A percentile compares a stretch with the other conserved stretches of the same genome.
Evolutionary conservation across 345 rosid species (phyloP).

Genomic region (Salix suchowensis): DNA sequence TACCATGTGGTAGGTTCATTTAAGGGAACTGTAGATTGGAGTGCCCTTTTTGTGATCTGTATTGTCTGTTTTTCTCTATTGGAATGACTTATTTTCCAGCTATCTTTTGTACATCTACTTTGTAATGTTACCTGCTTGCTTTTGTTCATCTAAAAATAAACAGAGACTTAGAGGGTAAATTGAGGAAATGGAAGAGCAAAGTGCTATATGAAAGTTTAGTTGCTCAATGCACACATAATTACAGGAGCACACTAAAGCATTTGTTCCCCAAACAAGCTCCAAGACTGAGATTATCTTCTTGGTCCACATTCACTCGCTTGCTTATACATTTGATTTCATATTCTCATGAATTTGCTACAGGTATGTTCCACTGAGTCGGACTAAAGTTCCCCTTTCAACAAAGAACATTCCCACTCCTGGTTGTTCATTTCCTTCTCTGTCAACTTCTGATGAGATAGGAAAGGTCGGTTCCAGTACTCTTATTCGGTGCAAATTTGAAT

Average conservation of each 20-base stretch:
- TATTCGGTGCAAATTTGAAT: constrained; percentile 59
- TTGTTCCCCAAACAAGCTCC: neutral
- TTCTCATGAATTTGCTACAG: constrained; percentile 35
- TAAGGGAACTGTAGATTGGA: neutral
- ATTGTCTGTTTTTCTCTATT: neutral
- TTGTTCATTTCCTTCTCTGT: constrained; percentile 54
- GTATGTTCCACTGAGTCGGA: constrained; percentile 72
- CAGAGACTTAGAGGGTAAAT: neutral
- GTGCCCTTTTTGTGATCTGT: neutral
- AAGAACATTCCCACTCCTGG: constrained; percentile 35
- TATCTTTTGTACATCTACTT: neutral
- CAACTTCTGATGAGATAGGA: constrained; percentile 49
- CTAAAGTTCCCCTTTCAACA: constrained; percentile 32
- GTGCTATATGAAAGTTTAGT: neutral
- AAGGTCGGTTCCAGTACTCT: constrained; percentile 57
- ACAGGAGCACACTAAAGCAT: neutral
- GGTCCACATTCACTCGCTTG: neutral
- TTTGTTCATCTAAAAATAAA: neutral
- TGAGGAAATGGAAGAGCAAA: neutral
- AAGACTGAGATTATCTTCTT: neutral
- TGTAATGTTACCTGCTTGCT: neutral
- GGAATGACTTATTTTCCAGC: neutral
- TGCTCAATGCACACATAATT: neutral
- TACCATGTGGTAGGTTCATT: neutral
- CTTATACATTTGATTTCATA: neutral